Percentiles rank a stretch among this genome's conserved stretches.
These are phyloP conservation scores for Umbelopsis sp. DNA, from an alignment of 192 early-diverging fungal species.

Conservation along the genomic window DNA sequence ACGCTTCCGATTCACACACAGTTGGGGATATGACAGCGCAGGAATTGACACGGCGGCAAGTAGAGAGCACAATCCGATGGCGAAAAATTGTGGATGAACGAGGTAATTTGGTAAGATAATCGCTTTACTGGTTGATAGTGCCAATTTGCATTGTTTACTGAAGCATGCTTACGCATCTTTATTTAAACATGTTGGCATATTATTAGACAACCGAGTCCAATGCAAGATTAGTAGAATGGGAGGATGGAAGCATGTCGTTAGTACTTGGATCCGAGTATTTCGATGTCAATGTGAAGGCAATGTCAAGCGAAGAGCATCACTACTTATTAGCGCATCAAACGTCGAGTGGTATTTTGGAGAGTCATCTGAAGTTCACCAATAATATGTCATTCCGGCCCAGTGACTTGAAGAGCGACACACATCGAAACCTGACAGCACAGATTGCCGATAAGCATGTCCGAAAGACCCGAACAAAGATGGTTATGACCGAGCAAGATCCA, in stretches of 20 bases:
- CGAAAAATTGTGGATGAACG: conserved; percentile 47
- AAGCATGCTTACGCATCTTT: too few relatives aligned
- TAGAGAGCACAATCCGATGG: conserved; percentile 83
- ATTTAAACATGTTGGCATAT: not conserved
- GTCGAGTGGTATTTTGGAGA: conserved; percentile 61
- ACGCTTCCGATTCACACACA: conserved; percentile 40
- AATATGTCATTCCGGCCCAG: conserved; percentile 69
- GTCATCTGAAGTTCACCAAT: conserved; percentile 59
- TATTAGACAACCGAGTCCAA: conserved; percentile 66
- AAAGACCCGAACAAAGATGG: conserved; percentile 62
- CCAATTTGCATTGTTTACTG: not conserved
- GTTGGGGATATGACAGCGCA: conserved; percentile 43
- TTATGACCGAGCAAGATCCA: conserved; percentile 70
- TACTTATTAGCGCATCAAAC: conserved; percentile 64
- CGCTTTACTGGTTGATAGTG: not conserved
- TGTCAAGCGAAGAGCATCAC: conserved; percentile 53
- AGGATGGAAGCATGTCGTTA: conserved; percentile 72
- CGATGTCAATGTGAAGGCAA: conserved; percentile 59
- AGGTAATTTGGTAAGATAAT: conserved; percentile 26
- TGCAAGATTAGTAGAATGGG: conserved; percentile 77
- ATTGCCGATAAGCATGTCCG: conserved; percentile 73
- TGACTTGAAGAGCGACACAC: conserved; percentile 56
- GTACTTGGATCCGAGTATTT: conserved; percentile 76
- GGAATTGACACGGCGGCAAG: conserved; percentile 45
- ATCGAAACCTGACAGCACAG: conserved; percentile 63